phyloP scores from a whole-genome alignment of 2,329 filamentous ascomycete genomes.

The Rachicladosporium sp. region DNA sequence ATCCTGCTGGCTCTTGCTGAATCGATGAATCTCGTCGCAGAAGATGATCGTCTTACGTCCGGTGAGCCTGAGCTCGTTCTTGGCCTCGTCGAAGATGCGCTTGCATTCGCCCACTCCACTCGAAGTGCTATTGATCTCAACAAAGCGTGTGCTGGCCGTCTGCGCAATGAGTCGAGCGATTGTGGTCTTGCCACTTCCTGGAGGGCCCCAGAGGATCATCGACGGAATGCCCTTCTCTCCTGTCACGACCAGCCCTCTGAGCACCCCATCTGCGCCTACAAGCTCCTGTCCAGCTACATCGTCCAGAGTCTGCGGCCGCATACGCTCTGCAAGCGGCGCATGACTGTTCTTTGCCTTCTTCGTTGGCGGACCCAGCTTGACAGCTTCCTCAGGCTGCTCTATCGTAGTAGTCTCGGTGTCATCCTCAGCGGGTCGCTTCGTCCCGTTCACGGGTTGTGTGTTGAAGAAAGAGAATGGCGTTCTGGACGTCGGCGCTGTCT shows the following conservation, averaged over 20 bases:
- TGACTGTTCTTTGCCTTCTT: slow-evolving; percentile 58
- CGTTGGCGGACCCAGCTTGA: slow-evolving; percentile 26
- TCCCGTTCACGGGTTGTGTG: slow-evolving; percentile 8
- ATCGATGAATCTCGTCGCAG: slow-evolving; percentile 91
- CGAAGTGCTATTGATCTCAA: slow-evolving; percentile 91
- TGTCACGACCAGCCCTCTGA: slow-evolving; percentile 74
- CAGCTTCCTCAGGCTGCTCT: neutral
- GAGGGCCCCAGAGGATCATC: slow-evolving; percentile 86
- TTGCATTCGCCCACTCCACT: slow-evolving; percentile 84
- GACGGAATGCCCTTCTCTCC: slow-evolving; percentile 61
- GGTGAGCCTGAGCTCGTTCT: slow-evolving; percentile 64
- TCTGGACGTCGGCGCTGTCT: slow-evolving; percentile 7
- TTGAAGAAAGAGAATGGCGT: slow-evolving; percentile 10
- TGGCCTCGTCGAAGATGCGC: slow-evolving; percentile 77
- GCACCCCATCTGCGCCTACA: slow-evolving; percentile 67
- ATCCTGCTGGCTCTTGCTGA: slow-evolving; percentile 24
- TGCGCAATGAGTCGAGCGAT: slow-evolving; percentile 84
- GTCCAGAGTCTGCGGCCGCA: slow-evolving; percentile 74
- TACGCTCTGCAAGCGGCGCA: slow-evolving; percentile 82
- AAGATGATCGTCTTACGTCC: slow-evolving; percentile 92
- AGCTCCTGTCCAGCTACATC: slow-evolving; percentile 86
- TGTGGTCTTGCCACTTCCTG: slow-evolving; percentile 77
- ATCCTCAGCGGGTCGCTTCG: slow-evolving; percentile 16
- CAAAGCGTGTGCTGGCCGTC: slow-evolving; percentile 73
- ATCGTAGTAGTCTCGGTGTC: slow-evolving; percentile 2